Evolutionary conservation across 495 filamentous ascomycete species (phyloP).

Genomic region (Penicillium herquei): DNA sequence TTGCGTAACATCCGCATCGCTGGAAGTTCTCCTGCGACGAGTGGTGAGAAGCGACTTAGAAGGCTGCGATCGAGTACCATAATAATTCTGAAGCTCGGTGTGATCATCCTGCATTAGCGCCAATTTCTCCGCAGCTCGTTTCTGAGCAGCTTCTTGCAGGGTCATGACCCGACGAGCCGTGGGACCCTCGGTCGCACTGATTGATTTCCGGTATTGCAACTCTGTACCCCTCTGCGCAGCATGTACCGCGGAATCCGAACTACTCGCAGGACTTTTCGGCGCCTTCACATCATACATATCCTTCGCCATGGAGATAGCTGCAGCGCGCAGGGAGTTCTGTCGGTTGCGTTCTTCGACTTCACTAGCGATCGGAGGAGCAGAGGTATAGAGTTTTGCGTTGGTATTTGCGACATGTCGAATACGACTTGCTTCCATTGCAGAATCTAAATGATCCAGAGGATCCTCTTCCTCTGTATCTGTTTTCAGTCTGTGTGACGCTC

Average conservation of each 20-base stretch:
- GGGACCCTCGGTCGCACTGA: conserved; percentile 30
- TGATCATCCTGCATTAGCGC: conserved; percentile 75
- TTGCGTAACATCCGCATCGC: conserved; percentile 60
- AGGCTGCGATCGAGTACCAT: conserved; percentile 55
- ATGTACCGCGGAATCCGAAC: conserved; percentile 24
- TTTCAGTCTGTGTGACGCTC: conserved; percentile 49
- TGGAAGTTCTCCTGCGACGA: conserved; percentile 63
- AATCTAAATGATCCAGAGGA: conserved; percentile 30
- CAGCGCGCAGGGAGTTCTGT: conserved; percentile 70
- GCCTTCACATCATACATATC: conserved; percentile 70
- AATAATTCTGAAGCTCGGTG: conserved; percentile 68
- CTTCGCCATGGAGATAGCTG: conserved; percentile 83
- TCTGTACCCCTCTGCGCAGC: conserved; percentile 42
- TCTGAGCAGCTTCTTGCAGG: conserved; percentile 81
- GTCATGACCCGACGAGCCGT: conserved; percentile 50
- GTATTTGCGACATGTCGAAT: conserved; percentile 51
- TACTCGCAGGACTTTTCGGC: conserved; percentile 33
- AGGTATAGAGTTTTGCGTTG: conserved; percentile 69
- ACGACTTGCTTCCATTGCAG: conserved; percentile 55
- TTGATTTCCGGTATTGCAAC: conserved; percentile 34
- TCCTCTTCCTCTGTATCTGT: conserved; percentile 19
- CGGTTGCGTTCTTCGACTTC: conserved; percentile 73
- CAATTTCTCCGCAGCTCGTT: conserved; percentile 77
- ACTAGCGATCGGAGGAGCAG: conserved; percentile 65
- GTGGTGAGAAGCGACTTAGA: conserved; percentile 55